Evolutionary conservation across 495 filamentous ascomycete species (phyloP), one percentile per base, ranked within the genome.

Genomic region (Rhypophila decipiens): DNA sequence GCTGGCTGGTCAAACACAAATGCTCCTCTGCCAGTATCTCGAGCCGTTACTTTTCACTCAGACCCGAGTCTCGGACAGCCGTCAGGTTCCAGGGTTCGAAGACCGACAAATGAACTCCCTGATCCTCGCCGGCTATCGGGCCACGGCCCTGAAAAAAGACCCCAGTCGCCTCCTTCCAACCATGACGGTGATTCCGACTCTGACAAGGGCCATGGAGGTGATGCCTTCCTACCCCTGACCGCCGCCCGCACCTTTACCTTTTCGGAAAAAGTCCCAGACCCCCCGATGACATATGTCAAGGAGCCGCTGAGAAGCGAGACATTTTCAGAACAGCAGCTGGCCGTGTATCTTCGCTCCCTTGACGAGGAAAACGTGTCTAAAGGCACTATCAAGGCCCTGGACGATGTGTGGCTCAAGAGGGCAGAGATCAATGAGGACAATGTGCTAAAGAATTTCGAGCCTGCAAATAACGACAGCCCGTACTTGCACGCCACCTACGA

Each of bases 401-500:
- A 61, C 0, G 48, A 50, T 12, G 52, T 71, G 2, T 50, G 69
- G 37, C 51, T 58, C 8, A 63, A 67, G 27, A 58, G 64, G 13
- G 45, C 62, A 18, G 56, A 69, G 12, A 39, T 72, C 7, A 36
- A 61, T 13, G 46, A 59, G 18, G 38, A 48, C 1, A 52, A 42
- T 20, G 24, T 73, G 15, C 66, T 78, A 27, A 59, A 55, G 9
- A 59, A 43, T 19, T 55, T 49, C 20, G 50, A 42, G 17, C 33
- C 50, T 3, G 46, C 19, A n/a, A n/a, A n/a, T n/a, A 49, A 60
- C 3, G 59, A 50, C 2, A 62, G 64, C 8, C 61, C 54, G 15
- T 70, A 59, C 40, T 65, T 69, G 36, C 62, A 65, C 43, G 65
- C 66, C 5, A 72, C 70, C 38, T 76, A 72, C 42, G 70, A 69